phyloP scores from a whole-genome alignment of 257 asterid genomes.

The Paraleonurus japonicus region DNA sequence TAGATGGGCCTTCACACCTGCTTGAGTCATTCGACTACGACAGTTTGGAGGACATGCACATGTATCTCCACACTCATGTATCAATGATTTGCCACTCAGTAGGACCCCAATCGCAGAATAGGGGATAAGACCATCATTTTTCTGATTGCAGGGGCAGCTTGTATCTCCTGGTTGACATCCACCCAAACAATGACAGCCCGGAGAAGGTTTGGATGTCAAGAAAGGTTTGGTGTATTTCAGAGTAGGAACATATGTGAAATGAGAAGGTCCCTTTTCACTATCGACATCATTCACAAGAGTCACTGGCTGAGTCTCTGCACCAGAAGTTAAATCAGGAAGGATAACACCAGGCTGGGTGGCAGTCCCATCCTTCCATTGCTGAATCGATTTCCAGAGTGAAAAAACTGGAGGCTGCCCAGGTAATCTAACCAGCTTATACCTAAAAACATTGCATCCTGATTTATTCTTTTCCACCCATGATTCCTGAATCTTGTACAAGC shows the following conservation, averaged over 20 bases:
- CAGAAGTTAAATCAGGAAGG: conserved; percentile 80
- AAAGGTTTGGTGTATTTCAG: conserved; percentile 59
- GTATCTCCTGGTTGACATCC: conserved; percentile 85
- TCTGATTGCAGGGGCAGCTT: conserved; percentile 63
- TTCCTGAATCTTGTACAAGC: conserved; percentile 73
- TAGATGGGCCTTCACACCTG: conserved; percentile 57
- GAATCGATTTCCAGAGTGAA: conserved; percentile 80
- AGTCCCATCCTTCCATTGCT: conserved; percentile 82
- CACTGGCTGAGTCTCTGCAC: conserved; percentile 75
- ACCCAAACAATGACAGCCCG: conserved; percentile 67
- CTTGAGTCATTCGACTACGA: conserved; percentile 72
- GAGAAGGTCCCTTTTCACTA: conserved; percentile 82
- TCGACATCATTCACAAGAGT: conserved; percentile 85
- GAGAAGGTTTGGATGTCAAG: conserved; percentile 35
- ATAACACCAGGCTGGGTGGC: conserved; percentile 59
- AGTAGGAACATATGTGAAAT: conserved; percentile 67
- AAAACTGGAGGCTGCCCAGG: conserved; percentile 89
- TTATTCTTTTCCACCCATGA: conserved; percentile 80
- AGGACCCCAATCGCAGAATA: conserved; percentile 70
- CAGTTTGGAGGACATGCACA: conserved; percentile 80
- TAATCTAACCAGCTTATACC: conserved; percentile 72
- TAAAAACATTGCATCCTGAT: conserved; percentile 71
- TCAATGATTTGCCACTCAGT: conserved; percentile 45
- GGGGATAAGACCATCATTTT: conserved; percentile 60
- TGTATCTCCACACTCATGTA: conserved; percentile 72